Evolutionary conservation across 1,284 basidiomycete species (phyloP), one percentile per base, ranked within the genome.

Genomic region (Sporisorium graminicola): DNA sequence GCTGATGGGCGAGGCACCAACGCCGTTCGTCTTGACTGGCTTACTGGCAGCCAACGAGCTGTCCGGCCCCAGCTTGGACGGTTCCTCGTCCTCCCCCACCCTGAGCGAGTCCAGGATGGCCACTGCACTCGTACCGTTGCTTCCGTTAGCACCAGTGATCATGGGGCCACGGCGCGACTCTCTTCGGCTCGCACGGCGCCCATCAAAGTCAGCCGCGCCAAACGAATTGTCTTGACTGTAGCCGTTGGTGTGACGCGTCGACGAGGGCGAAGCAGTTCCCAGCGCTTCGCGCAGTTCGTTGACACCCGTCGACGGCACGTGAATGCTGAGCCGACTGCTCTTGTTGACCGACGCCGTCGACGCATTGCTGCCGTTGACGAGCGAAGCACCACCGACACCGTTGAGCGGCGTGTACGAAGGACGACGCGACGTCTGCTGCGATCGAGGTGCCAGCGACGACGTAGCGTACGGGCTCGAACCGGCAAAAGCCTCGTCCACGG

Each of bases 401-500:
- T 71, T 74, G 51, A 67, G 31, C 3, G 74, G 74, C 12, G 65
- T 62, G 52, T 55, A 61, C 40, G 74, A 76, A 5, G 74, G 65
- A 18, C 65, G 64, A 12, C 74, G 68, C 26, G 74, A 76, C 0
- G 68, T 46, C 31, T 65, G 64, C 50, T 61, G 62, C 40, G 64
- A 72, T 10, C 35, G 54, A 24, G 65, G 40, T 5, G 55, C 37
- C 7, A 71, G 27, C 58, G 74, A 65, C 29, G 62, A 55, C 6
- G 44, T 50, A 3, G 69, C 58, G n/a, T 68, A 77, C 6, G 74
- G 74, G 51, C 42, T 73, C n/a, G 74, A 62, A 2, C 69, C 70
- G 20, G 57, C 57, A 50, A 73, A 64, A 2, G 77, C 75, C 61
- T 84, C 82, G 53, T 83, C 79, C 3, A 80, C 74, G 18, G 80